Conservation (phyloP, 2,329 filamentous ascomycete genomes). For the Epicoccum sorghinum region DNA sequence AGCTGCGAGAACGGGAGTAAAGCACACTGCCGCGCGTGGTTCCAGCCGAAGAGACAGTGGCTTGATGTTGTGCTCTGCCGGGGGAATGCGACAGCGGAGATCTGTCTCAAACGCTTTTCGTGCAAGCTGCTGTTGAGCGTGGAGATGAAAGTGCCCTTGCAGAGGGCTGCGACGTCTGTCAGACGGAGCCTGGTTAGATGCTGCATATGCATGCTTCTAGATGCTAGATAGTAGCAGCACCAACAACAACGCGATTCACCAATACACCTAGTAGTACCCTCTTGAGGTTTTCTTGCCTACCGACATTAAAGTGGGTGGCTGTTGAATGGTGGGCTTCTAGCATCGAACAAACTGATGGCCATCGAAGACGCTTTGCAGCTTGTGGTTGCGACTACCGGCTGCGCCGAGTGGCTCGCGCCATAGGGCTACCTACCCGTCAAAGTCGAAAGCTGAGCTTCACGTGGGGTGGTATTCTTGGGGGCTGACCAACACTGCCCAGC, state of each 20-base stretch:
- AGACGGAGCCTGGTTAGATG: slow-evolving; percentile 2
- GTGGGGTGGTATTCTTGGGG: not conserved
- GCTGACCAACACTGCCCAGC: slow-evolving; percentile 5
- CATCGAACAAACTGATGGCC: not conserved
- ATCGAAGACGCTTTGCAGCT: not conserved
- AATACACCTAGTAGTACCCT: no score
- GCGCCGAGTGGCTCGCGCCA: slow-evolving; percentile 10
- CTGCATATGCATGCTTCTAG: not conserved
- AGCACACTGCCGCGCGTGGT: slow-evolving; percentile 1
- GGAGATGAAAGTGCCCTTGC: slow-evolving; percentile 19
- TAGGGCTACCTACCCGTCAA: slow-evolving; percentile 2
- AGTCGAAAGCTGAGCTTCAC: slow-evolving; percentile 1
- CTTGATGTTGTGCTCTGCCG: slow-evolving; percentile 3
- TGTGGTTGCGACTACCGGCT: slow-evolving; percentile 12
- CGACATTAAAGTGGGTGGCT: no score
- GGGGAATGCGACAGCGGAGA: not conserved
- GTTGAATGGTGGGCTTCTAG: not conserved
- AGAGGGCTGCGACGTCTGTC: slow-evolving; percentile 14
- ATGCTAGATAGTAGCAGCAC: slow-evolving; percentile 7
- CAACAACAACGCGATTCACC: not conserved
- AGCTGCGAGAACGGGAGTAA: slow-evolving; percentile 17
- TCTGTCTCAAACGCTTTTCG: slow-evolving; percentile 9
- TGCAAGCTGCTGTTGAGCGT: slow-evolving; percentile 10
- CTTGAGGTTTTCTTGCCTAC: not conserved
- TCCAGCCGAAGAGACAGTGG: slow-evolving; percentile 2